Conservation (phyloP, 1,139 yeast genomes). For the Suhomyces guaymorum region DNA sequence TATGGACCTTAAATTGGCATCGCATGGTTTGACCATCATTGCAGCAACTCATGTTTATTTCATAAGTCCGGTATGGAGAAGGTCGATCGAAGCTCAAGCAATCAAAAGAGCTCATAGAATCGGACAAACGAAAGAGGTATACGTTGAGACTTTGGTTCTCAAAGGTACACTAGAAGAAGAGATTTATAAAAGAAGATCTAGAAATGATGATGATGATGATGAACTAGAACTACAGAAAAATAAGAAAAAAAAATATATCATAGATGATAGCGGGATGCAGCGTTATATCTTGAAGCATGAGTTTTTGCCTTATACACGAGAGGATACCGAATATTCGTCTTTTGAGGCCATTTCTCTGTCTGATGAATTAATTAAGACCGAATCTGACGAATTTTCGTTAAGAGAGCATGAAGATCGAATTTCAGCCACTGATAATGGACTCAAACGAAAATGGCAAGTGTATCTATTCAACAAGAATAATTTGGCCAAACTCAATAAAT, state of each 20-base stretch:
- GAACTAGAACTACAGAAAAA: slow-evolving; percentile 11
- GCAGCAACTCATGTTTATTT: slow-evolving; percentile 70
- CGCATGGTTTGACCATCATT: slow-evolving; percentile 70
- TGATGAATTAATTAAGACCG: slow-evolving; percentile 3
- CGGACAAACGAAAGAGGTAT: slow-evolving; percentile 58
- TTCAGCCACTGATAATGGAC: slow-evolving; percentile 5
- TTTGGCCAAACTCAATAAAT: slow-evolving; percentile 34
- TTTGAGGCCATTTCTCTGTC: slow-evolving; percentile 26
- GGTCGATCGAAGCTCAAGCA: slow-evolving; percentile 70
- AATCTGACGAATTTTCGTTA: slow-evolving; percentile 24
- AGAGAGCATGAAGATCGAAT: slow-evolving; percentile 20
- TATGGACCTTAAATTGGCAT: slow-evolving; percentile 68
- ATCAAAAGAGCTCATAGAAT: slow-evolving; percentile 73
- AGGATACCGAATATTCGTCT: slow-evolving; percentile 32
- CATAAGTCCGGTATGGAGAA: slow-evolving; percentile 69
- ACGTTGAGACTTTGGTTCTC: slow-evolving; percentile 66
- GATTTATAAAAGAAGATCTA: slow-evolving; percentile 43
- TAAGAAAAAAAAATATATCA: slow-evolving; percentile 35
- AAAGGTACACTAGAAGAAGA: slow-evolving; percentile 67
- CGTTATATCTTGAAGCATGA: slow-evolving; percentile 52
- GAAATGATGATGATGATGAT: slow-evolving; percentile 12
- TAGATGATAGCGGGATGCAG: slow-evolving; percentile 60
- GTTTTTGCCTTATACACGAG: slow-evolving; percentile 37
- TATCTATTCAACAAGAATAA: slow-evolving; percentile 48
- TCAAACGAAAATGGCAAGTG: slow-evolving; percentile 39